Conservation (phyloP, 1,139 yeast genomes). For the Sugiyamaella paludigena region DNA sequence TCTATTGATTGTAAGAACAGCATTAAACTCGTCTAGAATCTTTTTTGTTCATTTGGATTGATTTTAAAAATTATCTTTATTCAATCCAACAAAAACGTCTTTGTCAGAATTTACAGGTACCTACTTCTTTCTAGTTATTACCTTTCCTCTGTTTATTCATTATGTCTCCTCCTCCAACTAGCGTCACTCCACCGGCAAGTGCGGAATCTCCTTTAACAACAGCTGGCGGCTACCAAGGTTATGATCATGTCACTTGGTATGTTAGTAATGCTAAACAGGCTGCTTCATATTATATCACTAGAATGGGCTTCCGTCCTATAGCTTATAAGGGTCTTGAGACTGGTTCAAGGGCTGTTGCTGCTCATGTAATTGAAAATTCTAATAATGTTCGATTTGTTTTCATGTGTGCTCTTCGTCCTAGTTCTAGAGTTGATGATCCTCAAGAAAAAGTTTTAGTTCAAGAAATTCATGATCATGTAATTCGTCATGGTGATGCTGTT, state of each 20-base stretch:
- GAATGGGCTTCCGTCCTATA: slow-evolving; percentile 61
- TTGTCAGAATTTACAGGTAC: too few species aligned
- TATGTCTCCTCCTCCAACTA: slow-evolving; percentile 12
- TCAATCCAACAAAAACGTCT: too few species aligned
- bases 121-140: too few species aligned
- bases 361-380: slow-evolving; percentile 64
- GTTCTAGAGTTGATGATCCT: slow-evolving; percentile 27
- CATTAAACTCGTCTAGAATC: too few species aligned
- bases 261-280: slow-evolving; percentile 67
- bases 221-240: slow-evolving; percentile 30
- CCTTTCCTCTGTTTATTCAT: too few species aligned
- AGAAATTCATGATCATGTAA: slow-evolving; percentile 43
- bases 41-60: too few species aligned
- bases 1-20: too few species aligned
- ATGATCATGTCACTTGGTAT: slow-evolving; percentile 57
- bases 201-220: not conserved
- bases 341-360: slow-evolving; percentile 53
- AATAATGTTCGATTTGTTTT: slow-evolving; percentile 53
- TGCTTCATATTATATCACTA: slow-evolving; percentile 52
- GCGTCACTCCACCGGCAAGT: not conserved
- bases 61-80: too few species aligned
- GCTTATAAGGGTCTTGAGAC: slow-evolving; percentile 70
- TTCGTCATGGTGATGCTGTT: slow-evolving; percentile 70
- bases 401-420: slow-evolving; percentile 40
- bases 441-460: slow-evolving; percentile 34